Percentiles rank a stretch among this genome's conserved stretches.
These are phyloP conservation scores for Agaricus subrufescens DNA, from an alignment of 768 basidiomycete species.

Conservation along the genomic window DNA sequence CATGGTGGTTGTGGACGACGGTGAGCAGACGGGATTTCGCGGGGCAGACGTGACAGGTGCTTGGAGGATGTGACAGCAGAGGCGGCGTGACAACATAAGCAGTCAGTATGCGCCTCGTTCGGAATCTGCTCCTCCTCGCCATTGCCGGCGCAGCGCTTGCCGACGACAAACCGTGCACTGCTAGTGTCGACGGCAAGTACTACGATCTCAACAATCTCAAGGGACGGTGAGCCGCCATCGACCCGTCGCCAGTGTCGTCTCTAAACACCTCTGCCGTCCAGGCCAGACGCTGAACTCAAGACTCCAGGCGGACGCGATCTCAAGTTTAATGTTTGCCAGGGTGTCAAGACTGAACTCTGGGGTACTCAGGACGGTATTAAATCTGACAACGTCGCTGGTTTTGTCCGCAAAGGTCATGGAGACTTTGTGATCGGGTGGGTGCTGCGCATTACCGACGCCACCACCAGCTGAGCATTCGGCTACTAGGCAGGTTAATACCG, in stretches of 20 bases:
- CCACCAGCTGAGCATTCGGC: background rate
- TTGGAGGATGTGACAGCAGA: background rate
- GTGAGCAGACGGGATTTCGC: constrained; percentile 29
- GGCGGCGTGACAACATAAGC: constrained; percentile 10
- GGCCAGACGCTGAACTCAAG: constrained; percentile 58
- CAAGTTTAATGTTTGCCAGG: constrained; percentile 62
- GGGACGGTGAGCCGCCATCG: constrained; percentile 38
- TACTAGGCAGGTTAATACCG: constrained; percentile 57
- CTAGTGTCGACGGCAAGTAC: constrained; percentile 49
- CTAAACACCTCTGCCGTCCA: constrained; percentile 24
- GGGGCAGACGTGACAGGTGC: constrained; percentile 16
- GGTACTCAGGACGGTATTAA: constrained; percentile 49
- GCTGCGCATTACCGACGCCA: background rate
- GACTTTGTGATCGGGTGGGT: constrained; percentile 73
- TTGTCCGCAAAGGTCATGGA: constrained; percentile 55
- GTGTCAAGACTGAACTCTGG: constrained; percentile 54
- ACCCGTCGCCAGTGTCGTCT: background rate
- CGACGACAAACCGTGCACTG: constrained; percentile 60
- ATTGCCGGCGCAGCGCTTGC: constrained; percentile 14
- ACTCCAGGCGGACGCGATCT: constrained; percentile 43
- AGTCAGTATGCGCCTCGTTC: constrained; percentile 3
- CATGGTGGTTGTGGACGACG: constrained; percentile 41
- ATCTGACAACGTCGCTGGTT: constrained; percentile 52
- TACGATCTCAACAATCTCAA: constrained; percentile 66
- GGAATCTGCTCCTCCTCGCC: constrained; percentile 7